Percentiles rank a stretch among this genome's conserved stretches.
phyloP scores from a whole-genome alignment of 1,284 basidiomycete genomes.

The Ganoderma leucocontextum region DNA sequence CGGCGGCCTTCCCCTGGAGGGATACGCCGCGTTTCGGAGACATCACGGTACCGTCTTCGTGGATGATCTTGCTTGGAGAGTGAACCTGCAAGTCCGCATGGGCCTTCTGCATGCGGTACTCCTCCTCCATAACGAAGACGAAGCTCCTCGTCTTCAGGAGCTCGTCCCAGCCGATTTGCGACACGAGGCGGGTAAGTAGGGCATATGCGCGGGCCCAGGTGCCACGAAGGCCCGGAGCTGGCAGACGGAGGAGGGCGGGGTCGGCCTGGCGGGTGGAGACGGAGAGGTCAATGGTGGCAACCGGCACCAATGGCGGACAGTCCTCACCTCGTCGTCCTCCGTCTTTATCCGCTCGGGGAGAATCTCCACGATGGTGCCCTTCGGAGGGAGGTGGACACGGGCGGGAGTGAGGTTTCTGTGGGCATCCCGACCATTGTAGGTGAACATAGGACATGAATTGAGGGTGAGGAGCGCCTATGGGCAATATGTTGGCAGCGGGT shows the following conservation, averaged over 20 bases:
- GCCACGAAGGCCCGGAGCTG: constrained; percentile 92
- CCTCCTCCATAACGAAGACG: constrained; percentile 99
- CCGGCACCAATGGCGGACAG: not conserved
- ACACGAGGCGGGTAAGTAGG: constrained; percentile 89
- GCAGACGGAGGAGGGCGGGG: constrained; percentile 90
- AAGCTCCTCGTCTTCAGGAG: constrained; percentile 91
- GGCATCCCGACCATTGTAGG: constrained; percentile 95
- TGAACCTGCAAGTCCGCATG: constrained; percentile 60
- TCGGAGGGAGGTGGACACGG: constrained; percentile 88
- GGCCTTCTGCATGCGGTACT: constrained; percentile 91
- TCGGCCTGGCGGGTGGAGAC: constrained; percentile 68
- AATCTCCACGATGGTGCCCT: constrained; percentile 85
- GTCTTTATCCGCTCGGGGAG: constrained; percentile 75
- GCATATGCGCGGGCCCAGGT: constrained; percentile 97
- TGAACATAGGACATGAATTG: constrained; percentile 99
- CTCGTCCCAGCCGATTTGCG: constrained; percentile 98
- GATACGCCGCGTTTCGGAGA: constrained; percentile 32
- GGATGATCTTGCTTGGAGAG: constrained; percentile 33
- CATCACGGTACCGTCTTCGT: constrained; percentile 30
- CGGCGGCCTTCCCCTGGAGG: constrained; percentile 30
- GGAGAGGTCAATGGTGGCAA: not conserved
- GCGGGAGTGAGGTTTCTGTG: constrained; percentile 89
- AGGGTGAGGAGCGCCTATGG: constrained; percentile 86
- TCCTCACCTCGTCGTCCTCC: constrained; percentile 83
- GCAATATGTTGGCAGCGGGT: not conserved